Evolutionary conservation across 441 rosid genomes (phyloP).

Genomic region (Mallotus japonicus): DNA sequence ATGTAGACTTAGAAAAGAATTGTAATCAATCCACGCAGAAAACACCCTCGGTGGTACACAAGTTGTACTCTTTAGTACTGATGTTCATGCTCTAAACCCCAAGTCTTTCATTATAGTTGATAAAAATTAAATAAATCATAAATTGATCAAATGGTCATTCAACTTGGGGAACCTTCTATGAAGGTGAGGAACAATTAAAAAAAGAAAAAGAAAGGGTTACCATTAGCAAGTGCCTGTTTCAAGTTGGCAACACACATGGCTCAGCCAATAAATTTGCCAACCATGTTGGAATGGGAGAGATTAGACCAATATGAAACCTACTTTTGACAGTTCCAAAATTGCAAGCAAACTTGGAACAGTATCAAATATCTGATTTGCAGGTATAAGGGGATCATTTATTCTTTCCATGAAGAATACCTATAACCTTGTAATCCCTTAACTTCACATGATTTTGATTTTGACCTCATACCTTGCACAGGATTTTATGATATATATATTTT

Average conservation of each 20-base stretch:
- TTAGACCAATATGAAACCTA: background rate
- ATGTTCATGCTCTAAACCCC: slow-evolving; percentile 8
- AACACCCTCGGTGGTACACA: slow-evolving; percentile 14
- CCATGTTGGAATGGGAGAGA: background rate
- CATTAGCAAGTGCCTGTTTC: background rate
- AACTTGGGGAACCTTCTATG: background rate
- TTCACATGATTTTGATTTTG: too few species aligned
- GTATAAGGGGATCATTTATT: too few species aligned
- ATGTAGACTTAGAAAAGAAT: background rate
- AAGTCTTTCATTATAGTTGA: background rate
- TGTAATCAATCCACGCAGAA: background rate
- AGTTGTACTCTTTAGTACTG: slow-evolving; percentile 25
- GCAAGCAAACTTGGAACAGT: background rate
- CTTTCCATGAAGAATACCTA: too few species aligned
- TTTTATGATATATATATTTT: too few species aligned
- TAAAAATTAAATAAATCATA: background rate
- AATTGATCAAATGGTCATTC: background rate
- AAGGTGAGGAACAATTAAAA: background rate
- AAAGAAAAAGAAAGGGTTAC: background rate
- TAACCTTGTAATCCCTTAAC: too few species aligned
- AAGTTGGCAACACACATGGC: background rate
- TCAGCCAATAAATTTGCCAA: background rate
- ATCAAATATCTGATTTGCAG: background rate
- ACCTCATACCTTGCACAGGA: too few species aligned
- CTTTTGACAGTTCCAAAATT: too few species aligned